Conservation (phyloP, 106 monocot species). For the Acorus calamus region DNA sequence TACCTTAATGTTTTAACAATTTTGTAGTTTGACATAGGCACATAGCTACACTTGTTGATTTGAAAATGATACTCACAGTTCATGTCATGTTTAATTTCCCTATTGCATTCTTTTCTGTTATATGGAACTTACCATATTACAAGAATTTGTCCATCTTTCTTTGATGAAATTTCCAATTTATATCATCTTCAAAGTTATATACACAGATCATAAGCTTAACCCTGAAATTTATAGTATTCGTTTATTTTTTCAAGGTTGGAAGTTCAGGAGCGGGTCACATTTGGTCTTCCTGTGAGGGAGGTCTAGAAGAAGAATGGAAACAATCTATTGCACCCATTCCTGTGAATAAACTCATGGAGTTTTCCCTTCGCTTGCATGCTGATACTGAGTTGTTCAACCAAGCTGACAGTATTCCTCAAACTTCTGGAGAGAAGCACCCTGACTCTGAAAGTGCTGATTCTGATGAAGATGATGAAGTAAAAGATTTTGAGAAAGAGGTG, state of each 20-base stretch:
- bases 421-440: conserved; percentile 50
- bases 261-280: conserved; percentile 74
- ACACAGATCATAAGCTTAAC: no score
- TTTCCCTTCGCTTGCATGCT: conserved; percentile 14
- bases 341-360: conserved; percentile 50
- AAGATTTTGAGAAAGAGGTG: conserved; percentile 97
- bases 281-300: conserved; percentile 65
- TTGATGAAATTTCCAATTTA: no score
- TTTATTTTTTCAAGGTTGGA: conserved; percentile 25
- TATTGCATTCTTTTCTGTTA: no score
- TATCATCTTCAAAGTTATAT: no score
- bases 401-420: conserved; percentile 26
- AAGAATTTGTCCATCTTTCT: no score
- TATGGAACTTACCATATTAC: no score
- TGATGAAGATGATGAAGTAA: conserved; percentile 42
- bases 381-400: conserved; percentile 42
- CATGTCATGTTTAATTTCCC: no score
- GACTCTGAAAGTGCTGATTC: conserved; percentile 46
- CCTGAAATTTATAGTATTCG: background rate
- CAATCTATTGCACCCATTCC: conserved; percentile 85
- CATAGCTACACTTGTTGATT: no score
- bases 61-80: no score
- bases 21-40: no score
- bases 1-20: no score
- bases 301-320: conserved; percentile 73